Evolutionary conservation across 1,139 yeast species (phyloP).

Genomic region (Hansenula anomala): DNA sequence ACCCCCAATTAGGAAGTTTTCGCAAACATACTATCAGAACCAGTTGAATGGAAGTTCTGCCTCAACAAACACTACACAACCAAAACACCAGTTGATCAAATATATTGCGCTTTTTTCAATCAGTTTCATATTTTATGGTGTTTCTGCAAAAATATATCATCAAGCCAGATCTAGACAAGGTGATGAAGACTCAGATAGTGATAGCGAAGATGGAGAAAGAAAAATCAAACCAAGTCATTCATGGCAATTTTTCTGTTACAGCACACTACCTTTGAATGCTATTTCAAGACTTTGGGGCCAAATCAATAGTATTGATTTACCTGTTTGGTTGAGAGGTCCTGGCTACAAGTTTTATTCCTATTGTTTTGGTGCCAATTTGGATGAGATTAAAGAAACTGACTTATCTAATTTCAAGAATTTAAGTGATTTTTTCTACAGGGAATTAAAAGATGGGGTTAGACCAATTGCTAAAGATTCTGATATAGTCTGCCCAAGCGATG

Average conservation of each 20-base stretch:
- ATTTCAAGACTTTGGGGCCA: slow-evolving; percentile 93
- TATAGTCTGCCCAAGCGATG: slow-evolving; percentile 91
- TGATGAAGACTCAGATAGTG: slow-evolving; percentile 15
- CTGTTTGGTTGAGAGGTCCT: slow-evolving; percentile 84
- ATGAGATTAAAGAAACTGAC: slow-evolving; percentile 85
- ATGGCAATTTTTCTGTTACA: slow-evolving; percentile 86
- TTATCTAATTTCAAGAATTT: slow-evolving; percentile 69
- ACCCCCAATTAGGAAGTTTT: slow-evolving; percentile 22
- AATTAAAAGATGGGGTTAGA: slow-evolving; percentile 72
- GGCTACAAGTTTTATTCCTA: slow-evolving; percentile 75
- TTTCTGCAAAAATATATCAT: slow-evolving; percentile 47
- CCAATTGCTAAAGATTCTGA: slow-evolving; percentile 63
- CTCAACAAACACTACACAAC: slow-evolving; percentile 28
- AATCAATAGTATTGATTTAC: slow-evolving; percentile 76
- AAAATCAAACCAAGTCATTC: slow-evolving; percentile 58
- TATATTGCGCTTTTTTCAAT: slow-evolving; percentile 71
- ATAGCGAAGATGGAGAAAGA: slow-evolving; percentile 29
- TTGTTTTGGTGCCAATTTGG: slow-evolving; percentile 82
- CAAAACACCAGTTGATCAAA: slow-evolving; percentile 48
- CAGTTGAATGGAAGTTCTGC: slow-evolving; percentile 23
- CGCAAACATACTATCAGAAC: slow-evolving; percentile 23
- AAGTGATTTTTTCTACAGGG: slow-evolving; percentile 88
- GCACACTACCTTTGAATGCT: slow-evolving; percentile 87
- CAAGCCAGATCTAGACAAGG: slow-evolving; percentile 21
- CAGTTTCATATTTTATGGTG: slow-evolving; percentile 60